Evolutionary conservation across 2,329 filamentous ascomycete species (phyloP).

Genomic region (Apiospora hydei): DNA sequence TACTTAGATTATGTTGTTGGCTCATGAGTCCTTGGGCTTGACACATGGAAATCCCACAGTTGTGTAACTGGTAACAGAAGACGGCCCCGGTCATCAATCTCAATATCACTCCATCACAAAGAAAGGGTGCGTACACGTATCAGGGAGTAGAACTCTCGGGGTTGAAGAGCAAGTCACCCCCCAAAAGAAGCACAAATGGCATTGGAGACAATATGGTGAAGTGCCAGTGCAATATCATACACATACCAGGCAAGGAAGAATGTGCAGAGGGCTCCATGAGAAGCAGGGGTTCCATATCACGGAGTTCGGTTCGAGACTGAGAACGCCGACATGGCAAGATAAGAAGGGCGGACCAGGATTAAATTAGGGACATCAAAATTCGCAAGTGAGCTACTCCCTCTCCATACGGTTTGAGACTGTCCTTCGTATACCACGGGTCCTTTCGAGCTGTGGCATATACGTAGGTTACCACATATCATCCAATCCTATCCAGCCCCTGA

Average conservation of each 20-base stretch:
- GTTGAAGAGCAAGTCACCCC: too few relatives aligned
- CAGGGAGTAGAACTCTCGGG: too few relatives aligned
- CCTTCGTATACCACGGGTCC: background rate
- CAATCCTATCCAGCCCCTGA: background rate
- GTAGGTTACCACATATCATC: too few relatives aligned
- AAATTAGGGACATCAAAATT: background rate
- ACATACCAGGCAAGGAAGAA: background rate
- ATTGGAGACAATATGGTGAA: background rate
- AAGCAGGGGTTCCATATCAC: background rate
- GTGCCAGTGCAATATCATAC: background rate
- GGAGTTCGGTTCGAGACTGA: background rate
- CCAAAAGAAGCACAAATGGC: too few relatives aligned
- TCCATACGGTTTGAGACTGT: background rate
- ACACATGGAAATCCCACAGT: too few relatives aligned
- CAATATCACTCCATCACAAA: too few relatives aligned
- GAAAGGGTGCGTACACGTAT: too few relatives aligned
- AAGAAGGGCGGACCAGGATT: background rate
- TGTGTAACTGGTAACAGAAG: too few relatives aligned
- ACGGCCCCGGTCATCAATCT: too few relatives aligned
- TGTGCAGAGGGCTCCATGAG: background rate
- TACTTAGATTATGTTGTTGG: too few relatives aligned
- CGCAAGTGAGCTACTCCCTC: background rate
- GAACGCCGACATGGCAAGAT: background rate
- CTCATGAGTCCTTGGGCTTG: too few relatives aligned
- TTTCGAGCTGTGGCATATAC: background rate